Evolutionary conservation across 1,284 basidiomycete species (phyloP).

Genomic region (Takashimella tepidaria): DNA sequence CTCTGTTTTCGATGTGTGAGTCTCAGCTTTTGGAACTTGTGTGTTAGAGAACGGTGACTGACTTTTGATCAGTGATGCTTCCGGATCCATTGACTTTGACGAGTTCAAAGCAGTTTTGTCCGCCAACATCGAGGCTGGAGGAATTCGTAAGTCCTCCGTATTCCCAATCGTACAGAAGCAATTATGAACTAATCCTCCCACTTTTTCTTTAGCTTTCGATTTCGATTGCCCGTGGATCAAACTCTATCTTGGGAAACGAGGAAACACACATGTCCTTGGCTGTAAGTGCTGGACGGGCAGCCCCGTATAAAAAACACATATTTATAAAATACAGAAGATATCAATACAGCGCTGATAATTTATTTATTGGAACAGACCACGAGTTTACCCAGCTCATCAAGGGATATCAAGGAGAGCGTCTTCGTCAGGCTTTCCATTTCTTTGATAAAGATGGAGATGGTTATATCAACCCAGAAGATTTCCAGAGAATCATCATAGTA

Average conservation of each 20-base stretch:
- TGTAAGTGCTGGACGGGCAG: slow-evolving; percentile 61
- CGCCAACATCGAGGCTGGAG: slow-evolving; percentile 58
- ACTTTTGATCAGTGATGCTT: slow-evolving; percentile 60
- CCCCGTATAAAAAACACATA: too few species aligned
- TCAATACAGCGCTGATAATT: slow-evolving; percentile 5
- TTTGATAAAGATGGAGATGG: slow-evolving; percentile 83
- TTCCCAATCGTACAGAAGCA: too few species aligned
- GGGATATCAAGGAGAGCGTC: slow-evolving; percentile 87
- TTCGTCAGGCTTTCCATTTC: slow-evolving; percentile 87
- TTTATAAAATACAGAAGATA: too few species aligned
- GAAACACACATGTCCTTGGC: slow-evolving; percentile 81
- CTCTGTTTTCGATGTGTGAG: slow-evolving; percentile 90
- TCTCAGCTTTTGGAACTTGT: too few species aligned
- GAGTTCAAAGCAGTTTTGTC: slow-evolving; percentile 89
- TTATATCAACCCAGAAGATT: slow-evolving; percentile 84
- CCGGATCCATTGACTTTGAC: slow-evolving; percentile 81
- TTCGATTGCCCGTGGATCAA: slow-evolving; percentile 95
- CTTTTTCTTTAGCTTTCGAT: slow-evolving; percentile 78
- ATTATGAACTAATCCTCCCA: too few species aligned
- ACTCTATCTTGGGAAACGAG: slow-evolving; percentile 84
- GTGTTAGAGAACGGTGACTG: slow-evolving; percentile 3
- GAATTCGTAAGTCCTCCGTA: slow-evolving; percentile 60
- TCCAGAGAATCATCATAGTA: slow-evolving; percentile 86
- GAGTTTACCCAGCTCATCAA: slow-evolving; percentile 94
- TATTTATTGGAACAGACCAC: slow-evolving; percentile 66